Conservation (phyloP, 257 asterid genomes). For the Perilla frutescens region DNA sequence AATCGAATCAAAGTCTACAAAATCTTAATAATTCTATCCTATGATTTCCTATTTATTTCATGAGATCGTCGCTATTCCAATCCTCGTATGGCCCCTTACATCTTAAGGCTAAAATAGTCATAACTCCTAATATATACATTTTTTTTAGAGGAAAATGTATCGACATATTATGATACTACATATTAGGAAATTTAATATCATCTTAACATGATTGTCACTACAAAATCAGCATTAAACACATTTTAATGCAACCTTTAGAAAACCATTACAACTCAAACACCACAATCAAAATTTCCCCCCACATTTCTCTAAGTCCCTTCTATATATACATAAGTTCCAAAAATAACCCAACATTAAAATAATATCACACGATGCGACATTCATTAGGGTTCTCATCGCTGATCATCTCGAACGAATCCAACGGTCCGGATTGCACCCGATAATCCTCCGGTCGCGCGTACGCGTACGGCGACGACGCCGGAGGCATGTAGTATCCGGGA, state of each 20-base stretch:
- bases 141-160: too few species aligned
- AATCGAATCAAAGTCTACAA: too few species aligned
- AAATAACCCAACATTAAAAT: background rate
- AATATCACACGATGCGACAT: constrained; percentile 45
- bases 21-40: too few species aligned
- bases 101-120: too few species aligned
- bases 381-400: constrained; percentile 88
- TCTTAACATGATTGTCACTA: background rate
- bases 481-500: constrained; percentile 55
- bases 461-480: constrained; percentile 49
- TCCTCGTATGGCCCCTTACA: too few species aligned
- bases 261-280: constrained; percentile 10
- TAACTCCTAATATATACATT: too few species aligned
- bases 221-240: background rate
- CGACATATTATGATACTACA: too few species aligned
- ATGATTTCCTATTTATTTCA: too few species aligned
- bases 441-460: constrained; percentile 41
- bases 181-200: too few species aligned
- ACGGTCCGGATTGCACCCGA: constrained; percentile 43
- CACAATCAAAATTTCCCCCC: constrained; percentile 22
- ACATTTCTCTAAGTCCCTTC: background rate
- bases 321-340: background rate
- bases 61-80: background rate
- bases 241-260: constrained; percentile 2
- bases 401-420: constrained; percentile 70